phyloP scores from a whole-genome alignment of 805 yeast genomes.

The Lachancea thermotolerans region DNA sequence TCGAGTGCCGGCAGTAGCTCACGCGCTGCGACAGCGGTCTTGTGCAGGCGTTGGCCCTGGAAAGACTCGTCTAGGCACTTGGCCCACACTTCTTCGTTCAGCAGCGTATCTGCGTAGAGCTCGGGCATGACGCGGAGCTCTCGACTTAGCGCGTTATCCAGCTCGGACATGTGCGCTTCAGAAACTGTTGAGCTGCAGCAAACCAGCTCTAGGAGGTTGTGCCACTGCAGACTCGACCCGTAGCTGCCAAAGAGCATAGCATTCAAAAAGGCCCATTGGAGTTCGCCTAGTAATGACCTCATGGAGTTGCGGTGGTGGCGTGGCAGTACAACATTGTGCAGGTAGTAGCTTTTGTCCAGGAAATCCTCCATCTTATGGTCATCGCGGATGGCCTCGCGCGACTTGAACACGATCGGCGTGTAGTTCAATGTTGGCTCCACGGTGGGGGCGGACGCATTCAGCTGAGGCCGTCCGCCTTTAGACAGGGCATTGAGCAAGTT shows the following conservation, averaged over 20 bases:
- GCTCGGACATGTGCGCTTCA: background rate
- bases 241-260: slow-evolving; percentile 52
- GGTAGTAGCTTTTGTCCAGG: slow-evolving; percentile 57
- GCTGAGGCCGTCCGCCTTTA: background rate
- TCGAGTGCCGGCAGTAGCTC: slow-evolving; percentile 2
- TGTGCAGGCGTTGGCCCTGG: slow-evolving; percentile 7
- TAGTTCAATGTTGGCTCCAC: slow-evolving; percentile 15
- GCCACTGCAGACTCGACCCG: slow-evolving; percentile 62
- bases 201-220: slow-evolving; percentile 39
- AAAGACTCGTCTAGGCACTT: slow-evolving; percentile 12
- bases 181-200: slow-evolving; percentile 14
- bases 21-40: slow-evolving; percentile 2
- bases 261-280: slow-evolving; percentile 45
- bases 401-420: slow-evolving; percentile 25
- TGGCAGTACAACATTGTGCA: slow-evolving; percentile 32
- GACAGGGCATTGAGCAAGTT: slow-evolving; percentile 12
- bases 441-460: background rate
- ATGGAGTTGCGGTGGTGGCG: slow-evolving; percentile 22
- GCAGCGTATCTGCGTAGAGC: slow-evolving; percentile 19
- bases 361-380: slow-evolving; percentile 44
- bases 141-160: slow-evolving; percentile 17
- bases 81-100: slow-evolving; percentile 21
- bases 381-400: slow-evolving; percentile 23
- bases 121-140: slow-evolving; percentile 21
- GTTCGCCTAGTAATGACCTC: slow-evolving; percentile 42